These are phyloP conservation scores for Nakazawaea populi DNA, from an alignment of 805 yeast genomes.

Conservation along the genomic window DNA sequence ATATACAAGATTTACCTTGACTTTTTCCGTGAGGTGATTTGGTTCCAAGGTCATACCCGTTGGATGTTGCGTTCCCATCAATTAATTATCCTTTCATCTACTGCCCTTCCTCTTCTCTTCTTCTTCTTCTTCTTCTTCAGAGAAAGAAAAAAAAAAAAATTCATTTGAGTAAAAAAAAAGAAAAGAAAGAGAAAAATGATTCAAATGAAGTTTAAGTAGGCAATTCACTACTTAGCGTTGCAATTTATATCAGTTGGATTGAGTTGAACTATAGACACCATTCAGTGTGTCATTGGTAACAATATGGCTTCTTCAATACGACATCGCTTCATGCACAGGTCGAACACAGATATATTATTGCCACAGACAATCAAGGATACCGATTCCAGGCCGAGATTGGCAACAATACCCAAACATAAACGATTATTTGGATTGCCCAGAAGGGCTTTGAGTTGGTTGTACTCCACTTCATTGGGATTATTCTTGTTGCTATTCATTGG, in stretches of 20 bases:
- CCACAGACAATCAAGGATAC: constrained; percentile 3
- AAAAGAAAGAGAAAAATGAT: neutral
- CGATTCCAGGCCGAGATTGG: neutral
- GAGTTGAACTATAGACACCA: too few species aligned
- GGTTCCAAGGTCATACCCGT: neutral
- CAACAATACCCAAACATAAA: constrained; percentile 5
- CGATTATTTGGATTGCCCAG: constrained; percentile 14
- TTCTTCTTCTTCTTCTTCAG: too few species aligned
- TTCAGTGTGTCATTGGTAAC: too few species aligned
- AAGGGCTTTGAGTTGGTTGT: constrained; percentile 31
- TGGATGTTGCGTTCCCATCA: neutral
- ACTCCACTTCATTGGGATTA: constrained; percentile 36
- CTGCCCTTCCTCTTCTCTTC: too few species aligned
- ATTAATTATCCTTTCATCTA: too few species aligned
- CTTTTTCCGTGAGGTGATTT: constrained; percentile 24
- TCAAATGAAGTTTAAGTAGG: too few species aligned
- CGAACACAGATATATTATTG: constrained; percentile 3
- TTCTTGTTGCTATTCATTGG: constrained; percentile 41
- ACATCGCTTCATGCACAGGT: constrained; percentile 4
- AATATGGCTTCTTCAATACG: constrained; percentile 1
- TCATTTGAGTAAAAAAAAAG: neutral
- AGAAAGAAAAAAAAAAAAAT: too few species aligned
- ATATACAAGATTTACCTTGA: constrained; percentile 35
- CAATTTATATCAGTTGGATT: too few species aligned
- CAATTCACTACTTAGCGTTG: too few species aligned